A percentile compares a stretch with the other conserved stretches of the same genome.
phyloP scores from a whole-genome alignment of 1,139 yeast genomes.

The Lodderomyces margitis region DNA sequence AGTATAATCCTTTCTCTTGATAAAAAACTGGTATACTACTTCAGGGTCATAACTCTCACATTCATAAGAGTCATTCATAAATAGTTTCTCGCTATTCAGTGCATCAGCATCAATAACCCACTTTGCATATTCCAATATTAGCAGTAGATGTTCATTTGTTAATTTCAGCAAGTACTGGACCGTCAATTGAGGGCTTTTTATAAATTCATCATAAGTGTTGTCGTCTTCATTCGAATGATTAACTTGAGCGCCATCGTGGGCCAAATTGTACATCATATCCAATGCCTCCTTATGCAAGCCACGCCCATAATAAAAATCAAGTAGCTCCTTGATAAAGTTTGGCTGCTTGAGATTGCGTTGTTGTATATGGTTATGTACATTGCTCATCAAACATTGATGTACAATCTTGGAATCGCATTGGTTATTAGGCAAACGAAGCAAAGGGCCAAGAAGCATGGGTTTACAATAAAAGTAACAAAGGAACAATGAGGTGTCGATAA shows the following conservation, averaged over 20 bases:
- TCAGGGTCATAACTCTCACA: conserved; percentile 57
- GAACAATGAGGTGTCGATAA: conserved; percentile 79
- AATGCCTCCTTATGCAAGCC: conserved; percentile 68
- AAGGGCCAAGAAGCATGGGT: conserved; percentile 78
- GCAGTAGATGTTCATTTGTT: conserved; percentile 46
- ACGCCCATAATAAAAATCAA: conserved; percentile 75
- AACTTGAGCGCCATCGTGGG: conserved; percentile 27
- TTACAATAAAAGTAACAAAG: conserved; percentile 66
- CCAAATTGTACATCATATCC: conserved; percentile 46
- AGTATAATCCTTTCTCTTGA: conserved; percentile 21
- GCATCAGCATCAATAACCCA: conserved; percentile 47
- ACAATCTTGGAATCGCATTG: conserved; percentile 69
- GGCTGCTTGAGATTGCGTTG: conserved; percentile 20
- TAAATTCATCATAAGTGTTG: conserved; percentile 21
- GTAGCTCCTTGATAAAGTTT: conserved; percentile 61
- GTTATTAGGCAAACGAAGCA: conserved; percentile 70
- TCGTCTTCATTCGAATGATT: conserved; percentile 15
- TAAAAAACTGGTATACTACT: conserved; percentile 52
- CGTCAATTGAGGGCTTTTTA: conserved; percentile 49
- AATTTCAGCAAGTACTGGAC: conserved; percentile 67
- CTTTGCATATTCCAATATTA: conserved; percentile 58
- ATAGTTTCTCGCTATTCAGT: conserved; percentile 43
- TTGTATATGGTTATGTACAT: conserved; percentile 31
- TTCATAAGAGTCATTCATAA: conserved; percentile 65
- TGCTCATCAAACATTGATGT: conserved; percentile 45